These are phyloP conservation scores for Candida ascalaphidarum DNA, from an alignment of 805 yeast species.

Conservation along the genomic window DNA sequence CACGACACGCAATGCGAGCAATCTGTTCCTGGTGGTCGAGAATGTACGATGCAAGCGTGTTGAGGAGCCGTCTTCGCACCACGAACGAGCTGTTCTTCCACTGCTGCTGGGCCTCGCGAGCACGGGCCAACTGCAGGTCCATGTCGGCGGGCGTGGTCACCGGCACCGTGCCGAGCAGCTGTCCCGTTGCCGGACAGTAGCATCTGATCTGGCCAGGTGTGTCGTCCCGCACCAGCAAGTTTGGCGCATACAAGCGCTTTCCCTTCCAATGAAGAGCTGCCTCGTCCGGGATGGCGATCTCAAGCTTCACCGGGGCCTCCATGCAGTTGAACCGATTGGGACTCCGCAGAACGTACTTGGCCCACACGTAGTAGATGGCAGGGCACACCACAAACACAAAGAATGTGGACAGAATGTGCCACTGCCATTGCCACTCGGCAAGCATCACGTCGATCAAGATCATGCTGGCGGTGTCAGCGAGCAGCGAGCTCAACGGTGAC, in stretches of 20 bases:
- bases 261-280: conserved; percentile 93
- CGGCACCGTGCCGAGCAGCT: conserved; percentile 63
- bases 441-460: conserved; percentile 34
- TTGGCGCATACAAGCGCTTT: conserved; percentile 54
- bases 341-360: conserved; percentile 24
- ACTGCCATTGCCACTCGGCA: conserved; percentile 35
- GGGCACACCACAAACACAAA: conserved; percentile 32
- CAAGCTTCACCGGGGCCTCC: conserved; percentile 40
- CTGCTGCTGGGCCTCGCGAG: conserved; percentile 44
- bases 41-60: conserved; percentile 64
- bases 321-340: conserved; percentile 34
- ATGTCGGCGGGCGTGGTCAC: conserved; percentile 64
- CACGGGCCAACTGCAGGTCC: conserved; percentile 49
- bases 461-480: conserved; percentile 11
- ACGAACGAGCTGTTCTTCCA: conserved; percentile 50
- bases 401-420: conserved; percentile 36
- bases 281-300: conserved; percentile 58
- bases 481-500: too few relatives aligned
- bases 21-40: conserved; percentile 76
- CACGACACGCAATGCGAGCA: conserved; percentile 91
- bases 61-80: conserved; percentile 61
- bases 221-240: conserved; percentile 50
- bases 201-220: conserved; percentile 68
- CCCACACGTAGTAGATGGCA: conserved; percentile 22
- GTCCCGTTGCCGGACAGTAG: conserved; percentile 96